Evolutionary conservation across 257 asterid species (phyloP), one percentile per base, ranked within the genome.

Genomic region (Leptodermis oblonga): DNA sequence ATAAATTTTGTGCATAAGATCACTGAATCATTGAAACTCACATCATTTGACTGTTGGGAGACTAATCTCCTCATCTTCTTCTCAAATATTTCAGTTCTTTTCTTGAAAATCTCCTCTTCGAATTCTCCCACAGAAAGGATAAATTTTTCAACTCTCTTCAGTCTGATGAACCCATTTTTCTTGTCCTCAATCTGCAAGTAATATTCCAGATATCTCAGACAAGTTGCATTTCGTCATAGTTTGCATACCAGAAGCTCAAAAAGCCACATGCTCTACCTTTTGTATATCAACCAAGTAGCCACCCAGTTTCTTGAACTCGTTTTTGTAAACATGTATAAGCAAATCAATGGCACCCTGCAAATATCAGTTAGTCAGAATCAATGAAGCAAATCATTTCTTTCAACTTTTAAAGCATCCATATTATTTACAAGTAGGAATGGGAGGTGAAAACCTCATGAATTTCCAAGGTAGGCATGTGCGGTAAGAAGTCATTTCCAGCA

Each of bases 401-500:
- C 14, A 23, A 20, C 60, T 53, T 7, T 8, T 18, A 4, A 37
- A 55, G 41, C 20, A 25, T 36, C 14, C 7, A 43, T 17, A n/a
- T 7, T 39, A n/a, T 23, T 26, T 15, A 26, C 1, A 11, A 39
- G 22, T 13, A 17, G n/a, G 4, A 7, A 60, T 45, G 42, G 23
- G 48, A 46, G 5, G 6, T 43, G 58, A 68, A 65, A 23, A 88
- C 95, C 92, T 86, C 96, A 0, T 81, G 86, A 30, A 85, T 80
- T 69, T 81, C 87, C 7, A 88, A 73, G 41, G 85, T 76, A 1
- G 89, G 93, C 72, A 86, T 79, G 10, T 79, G 89, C 0, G 93
- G 96, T 2, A 88, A 81, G 60, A 86, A 88, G 68, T 88, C 96
- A 45, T 88, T 88, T n/a, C 96, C 96, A 0, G 80, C 74, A 42